These are phyloP conservation scores for Schoenoplectus triqueter DNA, from an alignment of 202 grass and related monocot species.

Conservation along the genomic window DNA sequence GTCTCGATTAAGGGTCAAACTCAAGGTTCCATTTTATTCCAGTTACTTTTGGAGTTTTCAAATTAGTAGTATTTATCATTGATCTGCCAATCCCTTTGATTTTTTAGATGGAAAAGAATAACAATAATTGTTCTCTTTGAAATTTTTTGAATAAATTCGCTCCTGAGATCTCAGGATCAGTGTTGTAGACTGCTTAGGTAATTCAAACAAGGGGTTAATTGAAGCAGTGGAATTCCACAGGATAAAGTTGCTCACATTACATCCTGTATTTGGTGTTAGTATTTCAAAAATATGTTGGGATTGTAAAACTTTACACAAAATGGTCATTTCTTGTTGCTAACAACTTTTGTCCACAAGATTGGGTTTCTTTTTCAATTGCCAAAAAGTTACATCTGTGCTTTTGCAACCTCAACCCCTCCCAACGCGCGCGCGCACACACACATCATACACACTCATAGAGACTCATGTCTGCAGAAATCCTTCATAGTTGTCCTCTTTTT, in stretches of 20 bases:
- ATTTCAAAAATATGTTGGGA: background rate
- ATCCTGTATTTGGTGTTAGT: background rate
- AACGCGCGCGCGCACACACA: background rate
- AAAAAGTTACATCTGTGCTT: background rate
- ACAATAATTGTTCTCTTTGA: background rate
- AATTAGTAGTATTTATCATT: too few relatives aligned
- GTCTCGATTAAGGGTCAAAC: slow-evolving; percentile 82
- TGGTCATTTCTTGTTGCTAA: background rate
- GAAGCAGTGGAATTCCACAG: background rate
- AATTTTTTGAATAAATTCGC: background rate
- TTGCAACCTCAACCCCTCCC: background rate
- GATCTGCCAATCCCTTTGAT: too few relatives aligned
- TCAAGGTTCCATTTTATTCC: slow-evolving; percentile 46
- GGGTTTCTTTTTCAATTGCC: background rate
- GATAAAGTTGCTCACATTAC: background rate
- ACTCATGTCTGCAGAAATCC: background rate
- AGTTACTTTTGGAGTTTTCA: too few relatives aligned
- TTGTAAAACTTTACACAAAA: background rate
- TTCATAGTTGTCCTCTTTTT: background rate
- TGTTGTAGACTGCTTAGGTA: background rate
- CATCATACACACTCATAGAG: background rate
- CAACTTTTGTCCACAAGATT: too few relatives aligned
- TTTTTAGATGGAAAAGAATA: too few relatives aligned
- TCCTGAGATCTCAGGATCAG: background rate
- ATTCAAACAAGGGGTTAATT: background rate